These are phyloP conservation scores for Lasiodiplodia theobromae DNA, from an alignment of 2,329 filamentous ascomycete genomes.

Conservation along the genomic window DNA sequence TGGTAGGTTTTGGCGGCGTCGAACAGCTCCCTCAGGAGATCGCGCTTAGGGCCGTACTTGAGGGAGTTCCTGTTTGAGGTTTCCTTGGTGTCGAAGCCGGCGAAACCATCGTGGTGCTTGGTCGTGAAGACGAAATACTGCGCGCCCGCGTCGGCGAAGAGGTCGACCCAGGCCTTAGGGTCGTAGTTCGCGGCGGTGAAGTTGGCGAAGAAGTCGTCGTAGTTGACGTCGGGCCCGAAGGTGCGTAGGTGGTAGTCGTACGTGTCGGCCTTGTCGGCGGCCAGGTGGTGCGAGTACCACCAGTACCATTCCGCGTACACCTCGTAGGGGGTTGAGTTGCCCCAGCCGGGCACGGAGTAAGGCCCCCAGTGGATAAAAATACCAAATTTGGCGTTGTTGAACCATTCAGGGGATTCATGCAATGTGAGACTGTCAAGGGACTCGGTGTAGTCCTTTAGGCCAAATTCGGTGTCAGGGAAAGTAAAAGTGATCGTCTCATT, in stretches of 20 bases:
- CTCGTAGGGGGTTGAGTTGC: conserved; percentile 51
- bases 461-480: conserved; percentile 26
- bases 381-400: conserved; percentile 62
- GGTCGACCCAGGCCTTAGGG: conserved; percentile 62
- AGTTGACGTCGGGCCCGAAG: conserved; percentile 60
- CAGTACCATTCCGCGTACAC: conserved; percentile 49
- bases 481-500: conserved; percentile 21
- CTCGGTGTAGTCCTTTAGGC: conserved; percentile 30
- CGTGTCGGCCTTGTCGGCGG: conserved; percentile 51
- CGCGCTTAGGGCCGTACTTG: conserved; percentile 48
- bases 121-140: conserved; percentile 55
- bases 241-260: conserved; percentile 59
- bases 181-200: conserved; percentile 61
- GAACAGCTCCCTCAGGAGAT: conserved; percentile 53
- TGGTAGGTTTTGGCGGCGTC: conserved; percentile 53
- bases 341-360: conserved; percentile 65
- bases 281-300: conserved; percentile 55
- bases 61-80: conserved; percentile 53
- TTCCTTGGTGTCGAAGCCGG: conserved; percentile 52
- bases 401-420: conserved; percentile 62
- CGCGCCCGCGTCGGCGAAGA: conserved; percentile 60
- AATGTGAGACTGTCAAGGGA: conserved; percentile 43
- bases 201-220: conserved; percentile 63
- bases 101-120: conserved; percentile 48
- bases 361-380: conserved; percentile 69